A percentile compares a stretch with the other conserved stretches of the same genome.
phyloP scores from a whole-genome alignment of 345 rosid genomes.

The Acer negundo region DNA sequence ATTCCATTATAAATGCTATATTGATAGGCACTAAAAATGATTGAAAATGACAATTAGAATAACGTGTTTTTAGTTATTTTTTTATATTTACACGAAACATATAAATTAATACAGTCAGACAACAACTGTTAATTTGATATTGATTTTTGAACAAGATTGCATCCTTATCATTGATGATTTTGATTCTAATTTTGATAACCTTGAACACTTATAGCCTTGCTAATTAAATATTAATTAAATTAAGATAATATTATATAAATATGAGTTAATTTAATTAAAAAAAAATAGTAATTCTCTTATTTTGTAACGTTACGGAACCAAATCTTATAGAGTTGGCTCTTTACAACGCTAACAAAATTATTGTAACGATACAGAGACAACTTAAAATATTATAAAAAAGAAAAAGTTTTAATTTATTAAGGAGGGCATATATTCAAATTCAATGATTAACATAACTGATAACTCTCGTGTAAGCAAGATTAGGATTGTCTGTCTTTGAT shows the following conservation, averaged over 20 bases:
- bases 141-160: slow-evolving; percentile 13
- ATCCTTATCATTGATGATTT: slow-evolving; percentile 3
- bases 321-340: too few relatives aligned
- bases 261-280: too few relatives aligned
- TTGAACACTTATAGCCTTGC: slow-evolving; percentile 1
- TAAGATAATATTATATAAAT: background rate
- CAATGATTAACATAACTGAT: background rate
- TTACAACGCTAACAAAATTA: too few relatives aligned
- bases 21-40: background rate
- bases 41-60: slow-evolving; percentile 7
- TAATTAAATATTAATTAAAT: background rate
- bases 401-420: too few relatives aligned
- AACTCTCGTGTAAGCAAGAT: background rate
- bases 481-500: background rate
- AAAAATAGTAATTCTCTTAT: too few relatives aligned
- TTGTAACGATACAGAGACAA: too few relatives aligned
- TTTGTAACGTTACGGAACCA: too few relatives aligned
- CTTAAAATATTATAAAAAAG: too few relatives aligned
- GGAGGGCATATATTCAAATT: too few relatives aligned
- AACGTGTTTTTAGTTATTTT: background rate
- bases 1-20: too few relatives aligned
- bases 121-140: background rate
- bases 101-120: background rate
- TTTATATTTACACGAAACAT: slow-evolving; percentile 8
- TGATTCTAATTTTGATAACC: slow-evolving; percentile 12